A percentile compares a stretch with the other conserved stretches of the same genome.
Conservation (phyloP, 495 filamentous ascomycete species). For the Podospora didyma region DNA sequence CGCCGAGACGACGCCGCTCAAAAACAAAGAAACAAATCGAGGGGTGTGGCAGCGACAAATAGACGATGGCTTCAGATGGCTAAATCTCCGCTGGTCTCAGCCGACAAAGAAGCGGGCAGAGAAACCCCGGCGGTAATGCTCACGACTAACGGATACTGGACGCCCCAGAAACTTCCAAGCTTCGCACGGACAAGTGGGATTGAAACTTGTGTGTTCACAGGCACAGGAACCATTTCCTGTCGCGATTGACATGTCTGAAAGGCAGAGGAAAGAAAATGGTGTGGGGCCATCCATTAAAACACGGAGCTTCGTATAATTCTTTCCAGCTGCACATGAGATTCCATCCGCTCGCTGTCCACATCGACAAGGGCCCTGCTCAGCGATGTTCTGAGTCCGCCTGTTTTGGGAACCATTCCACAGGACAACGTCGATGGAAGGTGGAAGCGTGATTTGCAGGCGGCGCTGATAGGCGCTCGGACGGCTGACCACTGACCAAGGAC, state of each 20-base stretch:
- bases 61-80: constrained; percentile 1
- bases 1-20: background rate
- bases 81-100: constrained; percentile 11
- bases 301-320: no score
- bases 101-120: constrained; percentile 1
- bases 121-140: constrained; percentile 1
- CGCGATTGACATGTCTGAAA: no score
- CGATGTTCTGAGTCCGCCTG: no score
- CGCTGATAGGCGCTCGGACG: background rate
- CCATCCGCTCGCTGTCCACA: no score
- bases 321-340: no score
- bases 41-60: background rate
- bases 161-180: background rate
- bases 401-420: background rate
- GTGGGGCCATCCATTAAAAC: no score
- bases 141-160: constrained; percentile 10
- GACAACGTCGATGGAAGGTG: background rate
- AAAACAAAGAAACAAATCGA: background rate
- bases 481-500: background rate
- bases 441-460: background rate
- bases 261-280: no score
- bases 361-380: no score
- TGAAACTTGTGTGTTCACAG: background rate
- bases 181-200: background rate
- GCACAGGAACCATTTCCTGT: background rate